phyloP scores from a whole-genome alignment of 2,329 filamentous ascomycete species.

The Stemphylium lycopersici region DNA sequence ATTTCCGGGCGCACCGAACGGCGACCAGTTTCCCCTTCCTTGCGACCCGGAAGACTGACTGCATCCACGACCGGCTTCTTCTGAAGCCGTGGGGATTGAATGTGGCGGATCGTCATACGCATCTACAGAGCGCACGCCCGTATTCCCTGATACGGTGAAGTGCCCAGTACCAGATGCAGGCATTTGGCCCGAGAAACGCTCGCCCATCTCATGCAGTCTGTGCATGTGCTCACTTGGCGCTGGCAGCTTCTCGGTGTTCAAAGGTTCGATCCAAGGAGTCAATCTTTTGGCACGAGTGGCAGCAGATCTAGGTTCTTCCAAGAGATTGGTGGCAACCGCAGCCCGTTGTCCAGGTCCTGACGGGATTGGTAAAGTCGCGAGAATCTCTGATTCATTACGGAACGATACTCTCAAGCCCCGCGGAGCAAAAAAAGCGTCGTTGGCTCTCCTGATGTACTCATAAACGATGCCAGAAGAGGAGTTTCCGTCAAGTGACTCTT shows the following conservation, averaged over 20 bases:
- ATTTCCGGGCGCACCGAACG: conserved; percentile 18
- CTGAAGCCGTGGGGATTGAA: conserved; percentile 25
- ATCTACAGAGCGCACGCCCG: not conserved
- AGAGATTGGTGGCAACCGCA: conserved; percentile 24
- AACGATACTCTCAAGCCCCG: conserved; percentile 37
- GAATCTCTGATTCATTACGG: conserved; percentile 29
- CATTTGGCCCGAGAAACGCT: conserved; percentile 9
- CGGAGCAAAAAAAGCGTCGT: conserved; percentile 43
- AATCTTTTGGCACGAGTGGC: conserved; percentile 32
- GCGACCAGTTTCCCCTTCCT: conserved; percentile 18
- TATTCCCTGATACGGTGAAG: conserved; percentile 1
- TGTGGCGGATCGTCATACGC: conserved; percentile 32
- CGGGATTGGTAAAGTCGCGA: conserved; percentile 28
- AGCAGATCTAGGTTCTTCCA: conserved; percentile 18
- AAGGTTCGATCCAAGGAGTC: conserved; percentile 38
- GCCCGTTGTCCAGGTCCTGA: conserved; percentile 29
- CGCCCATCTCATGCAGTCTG: conserved; percentile 25
- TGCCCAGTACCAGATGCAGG: not conserved
- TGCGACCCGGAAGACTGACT: not conserved
- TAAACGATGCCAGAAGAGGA: conserved; percentile 17
- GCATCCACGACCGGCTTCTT: not conserved
- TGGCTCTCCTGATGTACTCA: conserved; percentile 36
- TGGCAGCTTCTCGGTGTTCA: conserved; percentile 30
- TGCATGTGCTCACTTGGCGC: conserved; percentile 20
- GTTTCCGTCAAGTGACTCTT: not conserved